These are phyloP conservation scores for Elsinoe australis DNA, from an alignment of 2,329 filamentous ascomycete genomes.

Conservation along the genomic window DNA sequence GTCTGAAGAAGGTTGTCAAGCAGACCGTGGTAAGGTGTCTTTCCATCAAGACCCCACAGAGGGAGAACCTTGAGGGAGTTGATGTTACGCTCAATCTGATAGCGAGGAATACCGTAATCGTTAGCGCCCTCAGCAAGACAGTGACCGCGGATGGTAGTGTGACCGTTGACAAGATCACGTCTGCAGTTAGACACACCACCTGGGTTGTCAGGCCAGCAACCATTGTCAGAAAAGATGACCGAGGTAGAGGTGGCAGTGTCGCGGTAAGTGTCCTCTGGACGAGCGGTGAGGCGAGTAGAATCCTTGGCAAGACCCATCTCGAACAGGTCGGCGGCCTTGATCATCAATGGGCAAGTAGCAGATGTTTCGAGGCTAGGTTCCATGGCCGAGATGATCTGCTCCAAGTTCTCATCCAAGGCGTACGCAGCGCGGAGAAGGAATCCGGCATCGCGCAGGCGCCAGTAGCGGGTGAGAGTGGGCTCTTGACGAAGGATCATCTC, in stretches of 20 bases:
- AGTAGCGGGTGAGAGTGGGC: slow-evolving; percentile 39
- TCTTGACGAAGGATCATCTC: slow-evolving; percentile 24
- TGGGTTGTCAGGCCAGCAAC: slow-evolving; percentile 47
- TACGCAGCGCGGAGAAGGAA: slow-evolving; percentile 31
- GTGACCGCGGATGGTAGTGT: slow-evolving; percentile 48
- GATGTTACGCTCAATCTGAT: slow-evolving; percentile 49
- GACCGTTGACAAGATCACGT: slow-evolving; percentile 48
- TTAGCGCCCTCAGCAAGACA: slow-evolving; percentile 50
- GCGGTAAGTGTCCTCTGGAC: slow-evolving; percentile 34
- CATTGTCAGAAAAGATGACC: slow-evolving; percentile 47
- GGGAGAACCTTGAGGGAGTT: slow-evolving; percentile 49
- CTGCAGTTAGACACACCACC: slow-evolving; percentile 51
- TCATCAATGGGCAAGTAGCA: slow-evolving; percentile 27
- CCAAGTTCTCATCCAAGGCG: slow-evolving; percentile 19
- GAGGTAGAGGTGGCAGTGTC: slow-evolving; percentile 45
- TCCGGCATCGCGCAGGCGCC: slow-evolving; percentile 42
- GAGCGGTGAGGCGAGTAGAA: slow-evolving; percentile 35
- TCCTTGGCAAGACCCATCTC: slow-evolving; percentile 39
- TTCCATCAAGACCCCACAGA: slow-evolving; percentile 48
- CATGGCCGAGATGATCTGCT: slow-evolving; percentile 20
- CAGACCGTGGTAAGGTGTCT: slow-evolving; percentile 47
- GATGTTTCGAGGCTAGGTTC: slow-evolving; percentile 21
- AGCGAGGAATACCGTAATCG: slow-evolving; percentile 48
- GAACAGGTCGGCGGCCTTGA: slow-evolving; percentile 37
- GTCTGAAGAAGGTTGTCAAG: slow-evolving; percentile 48